Evolutionary conservation across 371 early-diverging fungal genomes (phyloP).

Genomic region (Haplosporangium sp.): DNA sequence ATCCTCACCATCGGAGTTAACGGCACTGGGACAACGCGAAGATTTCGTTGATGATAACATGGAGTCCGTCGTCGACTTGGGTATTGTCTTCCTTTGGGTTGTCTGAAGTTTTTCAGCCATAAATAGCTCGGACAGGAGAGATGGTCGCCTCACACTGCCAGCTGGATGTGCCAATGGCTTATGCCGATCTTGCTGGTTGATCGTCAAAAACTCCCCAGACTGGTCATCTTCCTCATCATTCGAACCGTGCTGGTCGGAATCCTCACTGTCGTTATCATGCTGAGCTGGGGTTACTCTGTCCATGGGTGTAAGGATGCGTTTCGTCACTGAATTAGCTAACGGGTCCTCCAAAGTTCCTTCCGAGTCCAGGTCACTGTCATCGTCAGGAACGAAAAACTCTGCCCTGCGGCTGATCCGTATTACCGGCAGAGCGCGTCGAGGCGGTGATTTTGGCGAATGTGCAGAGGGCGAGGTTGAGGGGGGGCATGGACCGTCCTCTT

Average conservation of each 20-base stretch:
- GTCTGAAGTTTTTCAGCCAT: slow-evolving; percentile 21
- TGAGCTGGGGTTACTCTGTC: not conserved
- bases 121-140: slow-evolving; percentile 25
- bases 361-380: slow-evolving; percentile 15
- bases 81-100: not conserved
- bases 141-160: slow-evolving; percentile 12
- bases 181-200: not conserved
- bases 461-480: no score
- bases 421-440: not conserved
- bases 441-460: not conserved
- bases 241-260: not conserved
- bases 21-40: slow-evolving; percentile 7
- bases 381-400: slow-evolving; percentile 26
- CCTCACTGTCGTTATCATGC: not conserved
- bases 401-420: slow-evolving; percentile 2
- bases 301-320: no score
- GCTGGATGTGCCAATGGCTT: not conserved
- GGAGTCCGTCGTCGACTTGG: not conserved
- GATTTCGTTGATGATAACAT: slow-evolving; percentile 3
- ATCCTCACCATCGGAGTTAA: slow-evolving; percentile 17
- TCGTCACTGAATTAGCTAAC: not conserved
- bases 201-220: not conserved
- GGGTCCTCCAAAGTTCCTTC: not conserved
- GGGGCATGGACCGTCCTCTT: not conserved
- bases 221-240: not conserved